Evolutionary conservation across 2,329 filamentous ascomycete species (phyloP).

Genomic region (Ophiognomonia clavigignenti-juglandacearum): DNA sequence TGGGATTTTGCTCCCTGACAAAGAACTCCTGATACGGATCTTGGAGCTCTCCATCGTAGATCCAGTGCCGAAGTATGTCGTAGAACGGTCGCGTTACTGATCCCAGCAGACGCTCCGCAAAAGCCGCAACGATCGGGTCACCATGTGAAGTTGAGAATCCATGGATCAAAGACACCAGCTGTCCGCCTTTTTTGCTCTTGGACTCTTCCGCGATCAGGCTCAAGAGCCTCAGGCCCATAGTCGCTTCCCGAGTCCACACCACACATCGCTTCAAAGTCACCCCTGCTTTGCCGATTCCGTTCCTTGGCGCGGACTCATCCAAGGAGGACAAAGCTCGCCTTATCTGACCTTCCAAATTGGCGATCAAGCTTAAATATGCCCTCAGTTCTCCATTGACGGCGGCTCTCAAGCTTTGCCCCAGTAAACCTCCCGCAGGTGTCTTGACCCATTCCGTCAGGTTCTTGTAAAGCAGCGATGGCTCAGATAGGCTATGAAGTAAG

Average conservation of each 20-base stretch:
- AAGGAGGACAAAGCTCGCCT: constrained; percentile 71
- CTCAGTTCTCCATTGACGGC: constrained; percentile 81
- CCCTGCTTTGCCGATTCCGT: constrained; percentile 75
- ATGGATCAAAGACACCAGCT: constrained; percentile 91
- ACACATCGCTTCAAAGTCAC: constrained; percentile 94
- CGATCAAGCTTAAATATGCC: constrained; percentile 85
- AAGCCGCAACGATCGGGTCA: constrained; percentile 88
- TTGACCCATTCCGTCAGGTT: constrained; percentile 78
- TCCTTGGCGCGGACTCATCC: constrained; percentile 61
- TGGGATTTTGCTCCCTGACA: constrained; percentile 72
- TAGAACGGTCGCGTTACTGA: constrained; percentile 95
- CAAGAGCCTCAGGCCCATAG: constrained; percentile 90
- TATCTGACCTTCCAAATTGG: constrained; percentile 89
- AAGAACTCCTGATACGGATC: constrained; percentile 97
- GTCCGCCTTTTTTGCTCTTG: constrained; percentile 75
- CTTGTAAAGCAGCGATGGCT: constrained; percentile 88
- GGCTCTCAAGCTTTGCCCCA: constrained; percentile 86
- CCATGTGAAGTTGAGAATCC: constrained; percentile 89
- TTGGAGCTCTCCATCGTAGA: constrained; percentile 96
- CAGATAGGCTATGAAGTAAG: constrained; percentile 81
- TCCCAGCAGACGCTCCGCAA: constrained; percentile 81
- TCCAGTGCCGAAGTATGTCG: constrained; percentile 92
- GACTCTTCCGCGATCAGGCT: constrained; percentile 92
- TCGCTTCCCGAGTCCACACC: constrained; percentile 95
- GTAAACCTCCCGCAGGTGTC: constrained; percentile 73